phyloP scores from a whole-genome alignment of 2,329 filamentous ascomycete species.

The Corinectria fuckeliana region DNA sequence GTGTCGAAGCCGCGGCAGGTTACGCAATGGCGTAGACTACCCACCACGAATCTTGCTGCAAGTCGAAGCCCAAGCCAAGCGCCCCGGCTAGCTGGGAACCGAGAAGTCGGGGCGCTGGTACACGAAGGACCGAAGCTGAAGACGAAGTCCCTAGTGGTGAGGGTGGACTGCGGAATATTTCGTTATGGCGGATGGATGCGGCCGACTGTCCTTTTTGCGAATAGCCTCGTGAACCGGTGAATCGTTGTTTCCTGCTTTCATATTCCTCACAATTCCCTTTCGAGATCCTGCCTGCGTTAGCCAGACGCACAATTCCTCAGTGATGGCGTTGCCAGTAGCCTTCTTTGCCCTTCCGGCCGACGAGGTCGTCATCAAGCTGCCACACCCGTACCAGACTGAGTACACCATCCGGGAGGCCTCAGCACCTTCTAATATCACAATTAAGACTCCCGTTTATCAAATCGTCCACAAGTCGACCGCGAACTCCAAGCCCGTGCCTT shows the following conservation, averaged over 20 bases:
- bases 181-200: not conserved
- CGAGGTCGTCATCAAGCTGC: conserved; percentile 54
- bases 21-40: conserved; percentile 2
- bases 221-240: conserved; percentile 28
- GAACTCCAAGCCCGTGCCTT: conserved; percentile 37
- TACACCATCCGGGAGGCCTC: conserved; percentile 49
- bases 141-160: conserved; percentile 7
- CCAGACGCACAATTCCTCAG: not conserved
- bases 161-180: conserved; percentile 1
- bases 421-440: conserved; percentile 21
- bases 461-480: conserved; percentile 41
- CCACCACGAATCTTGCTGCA: conserved; percentile 1
- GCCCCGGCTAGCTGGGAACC: conserved; percentile 5
- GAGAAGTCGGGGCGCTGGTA: not conserved
- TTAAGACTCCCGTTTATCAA: conserved; percentile 42
- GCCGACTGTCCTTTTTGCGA: conserved; percentile 14
- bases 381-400: conserved; percentile 56
- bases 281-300: not conserved
- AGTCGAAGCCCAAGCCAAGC: not conserved
- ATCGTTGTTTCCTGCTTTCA: not conserved
- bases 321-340: conserved; percentile 28
- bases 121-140: not conserved
- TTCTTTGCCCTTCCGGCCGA: conserved; percentile 36
- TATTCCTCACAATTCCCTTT: not conserved
- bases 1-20: not conserved